Conservation (phyloP, 163 green algal species). For the Scenedesmus sp. region DNA sequence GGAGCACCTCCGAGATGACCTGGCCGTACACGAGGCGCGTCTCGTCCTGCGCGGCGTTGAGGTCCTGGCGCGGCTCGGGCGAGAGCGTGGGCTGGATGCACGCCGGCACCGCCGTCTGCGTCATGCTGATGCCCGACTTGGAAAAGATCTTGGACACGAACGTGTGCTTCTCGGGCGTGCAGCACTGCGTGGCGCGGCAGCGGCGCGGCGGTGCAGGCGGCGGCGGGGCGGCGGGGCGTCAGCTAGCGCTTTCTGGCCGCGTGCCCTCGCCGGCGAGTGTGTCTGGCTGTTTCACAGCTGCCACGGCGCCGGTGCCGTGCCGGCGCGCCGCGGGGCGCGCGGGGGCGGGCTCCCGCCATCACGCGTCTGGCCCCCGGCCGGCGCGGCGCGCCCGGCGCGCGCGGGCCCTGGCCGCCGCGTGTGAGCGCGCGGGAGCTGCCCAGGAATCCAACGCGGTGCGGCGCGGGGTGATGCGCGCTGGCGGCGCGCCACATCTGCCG, state of each 20-base stretch:
- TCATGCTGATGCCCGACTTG: constrained; percentile 43
- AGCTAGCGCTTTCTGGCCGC: no score
- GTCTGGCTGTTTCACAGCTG: neutral
- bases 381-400: neutral
- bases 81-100: constrained; percentile 43
- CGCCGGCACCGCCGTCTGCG: constrained; percentile 43
- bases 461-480: no score
- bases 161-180: constrained; percentile 31
- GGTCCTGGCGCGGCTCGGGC: constrained; percentile 35
- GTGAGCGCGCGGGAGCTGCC: neutral
- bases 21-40: constrained; percentile 37
- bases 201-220: neutral
- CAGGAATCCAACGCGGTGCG: neutral
- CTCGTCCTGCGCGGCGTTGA: constrained; percentile 22
- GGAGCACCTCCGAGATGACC: constrained; percentile 32
- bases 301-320: no score
- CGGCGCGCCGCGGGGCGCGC: neutral
- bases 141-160: constrained; percentile 39
- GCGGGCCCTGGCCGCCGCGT: neutral
- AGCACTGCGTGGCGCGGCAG: neutral
- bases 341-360: no score
- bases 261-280: no score
- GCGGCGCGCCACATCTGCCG: neutral
- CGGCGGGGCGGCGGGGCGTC: no score
- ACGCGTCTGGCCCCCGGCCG: no score